These are phyloP conservation scores for Rhodotorula sp. DNA, from an alignment of 1,284 basidiomycete genomes.

Conservation along the genomic window DNA sequence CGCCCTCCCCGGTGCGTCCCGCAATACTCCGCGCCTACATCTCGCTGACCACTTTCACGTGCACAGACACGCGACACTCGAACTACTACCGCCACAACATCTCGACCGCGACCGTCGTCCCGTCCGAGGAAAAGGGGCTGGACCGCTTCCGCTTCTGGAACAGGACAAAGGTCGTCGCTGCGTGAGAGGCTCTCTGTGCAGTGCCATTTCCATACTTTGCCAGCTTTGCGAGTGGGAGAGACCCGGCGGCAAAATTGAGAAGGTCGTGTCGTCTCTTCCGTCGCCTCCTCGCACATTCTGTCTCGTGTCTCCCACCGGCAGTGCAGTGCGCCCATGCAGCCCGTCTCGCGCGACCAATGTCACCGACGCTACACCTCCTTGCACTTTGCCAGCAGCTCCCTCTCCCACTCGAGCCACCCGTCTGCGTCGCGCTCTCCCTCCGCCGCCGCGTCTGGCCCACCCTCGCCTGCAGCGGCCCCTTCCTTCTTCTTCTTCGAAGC, in stretches of 20 bases:
- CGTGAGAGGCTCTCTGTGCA: no score
- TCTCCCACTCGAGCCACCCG: constrained; percentile 66
- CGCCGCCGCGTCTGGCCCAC: neutral
- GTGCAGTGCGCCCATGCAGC: no score
- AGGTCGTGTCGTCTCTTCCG: no score
- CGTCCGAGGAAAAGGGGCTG: constrained; percentile 14
- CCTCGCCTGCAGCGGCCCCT: neutral
- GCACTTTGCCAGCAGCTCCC: constrained; percentile 62
- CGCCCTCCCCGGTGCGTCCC: constrained; percentile 31
- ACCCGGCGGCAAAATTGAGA: no score
- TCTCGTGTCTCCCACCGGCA: no score
- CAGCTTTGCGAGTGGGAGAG: no score
- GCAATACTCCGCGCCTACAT: no score
- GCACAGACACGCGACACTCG: constrained; percentile 26
- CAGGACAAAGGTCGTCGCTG: constrained; percentile 21
- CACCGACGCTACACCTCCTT: constrained; percentile 26
- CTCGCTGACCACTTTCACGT: neutral
- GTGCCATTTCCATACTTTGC: no score
- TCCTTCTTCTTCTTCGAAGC: constrained; percentile 7
- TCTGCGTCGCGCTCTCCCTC: constrained; percentile 56
- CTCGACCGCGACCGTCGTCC: constrained; percentile 21
- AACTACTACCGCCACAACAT: constrained; percentile 36
- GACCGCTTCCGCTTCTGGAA: constrained; percentile 36
- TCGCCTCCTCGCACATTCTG: no score
- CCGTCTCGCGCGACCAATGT: no score